These are phyloP conservation scores for Pseudozyma flocculosa DNA, from an alignment of 1,284 basidiomycete species.

Conservation along the genomic window DNA sequence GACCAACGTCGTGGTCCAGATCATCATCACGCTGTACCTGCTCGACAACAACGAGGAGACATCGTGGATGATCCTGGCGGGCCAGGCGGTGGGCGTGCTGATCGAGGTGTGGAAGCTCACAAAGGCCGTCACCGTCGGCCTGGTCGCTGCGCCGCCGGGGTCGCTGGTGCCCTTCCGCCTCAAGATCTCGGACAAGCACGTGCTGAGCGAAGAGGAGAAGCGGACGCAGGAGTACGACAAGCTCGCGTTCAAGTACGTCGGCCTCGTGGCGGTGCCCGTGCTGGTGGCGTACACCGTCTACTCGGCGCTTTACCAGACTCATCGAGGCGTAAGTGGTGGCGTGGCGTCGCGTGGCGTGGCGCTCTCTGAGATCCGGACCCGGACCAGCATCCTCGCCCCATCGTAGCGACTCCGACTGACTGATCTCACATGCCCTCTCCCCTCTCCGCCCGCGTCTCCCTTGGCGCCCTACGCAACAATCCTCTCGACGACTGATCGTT, in stretches of 20 bases:
- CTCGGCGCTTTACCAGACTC: conserved; percentile 67
- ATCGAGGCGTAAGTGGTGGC: conserved; percentile 67
- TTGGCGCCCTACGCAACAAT: too few species aligned
- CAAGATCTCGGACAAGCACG: conserved; percentile 85
- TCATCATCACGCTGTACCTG: conserved; percentile 85
- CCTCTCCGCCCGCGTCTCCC: too few species aligned
- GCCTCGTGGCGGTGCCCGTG: conserved; percentile 79
- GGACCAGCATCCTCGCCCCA: too few species aligned
- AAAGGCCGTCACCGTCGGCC: conserved; percentile 74
- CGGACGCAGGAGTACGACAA: conserved; percentile 92
- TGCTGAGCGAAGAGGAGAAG: conserved; percentile 88
- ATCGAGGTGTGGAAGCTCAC: conserved; percentile 93
- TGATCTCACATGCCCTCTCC: too few species aligned
- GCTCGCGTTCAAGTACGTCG: conserved; percentile 85
- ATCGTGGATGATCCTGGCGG: conserved; percentile 88
- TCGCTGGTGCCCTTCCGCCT: conserved; percentile 75
- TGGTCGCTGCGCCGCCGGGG: conserved; percentile 67
- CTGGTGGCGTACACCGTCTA: conserved; percentile 85
- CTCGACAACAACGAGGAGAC: conserved; percentile 94
- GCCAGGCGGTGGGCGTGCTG: conserved; percentile 72
- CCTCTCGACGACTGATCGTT: too few species aligned
- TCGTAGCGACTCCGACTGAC: too few species aligned
- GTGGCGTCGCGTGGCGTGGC: too few species aligned
- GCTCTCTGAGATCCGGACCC: too few species aligned
- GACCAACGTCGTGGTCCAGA: conserved; percentile 82